Evolutionary conservation across 2,329 filamentous ascomycete genomes (phyloP).

Genomic region (Sporothrix brasiliensis): DNA sequence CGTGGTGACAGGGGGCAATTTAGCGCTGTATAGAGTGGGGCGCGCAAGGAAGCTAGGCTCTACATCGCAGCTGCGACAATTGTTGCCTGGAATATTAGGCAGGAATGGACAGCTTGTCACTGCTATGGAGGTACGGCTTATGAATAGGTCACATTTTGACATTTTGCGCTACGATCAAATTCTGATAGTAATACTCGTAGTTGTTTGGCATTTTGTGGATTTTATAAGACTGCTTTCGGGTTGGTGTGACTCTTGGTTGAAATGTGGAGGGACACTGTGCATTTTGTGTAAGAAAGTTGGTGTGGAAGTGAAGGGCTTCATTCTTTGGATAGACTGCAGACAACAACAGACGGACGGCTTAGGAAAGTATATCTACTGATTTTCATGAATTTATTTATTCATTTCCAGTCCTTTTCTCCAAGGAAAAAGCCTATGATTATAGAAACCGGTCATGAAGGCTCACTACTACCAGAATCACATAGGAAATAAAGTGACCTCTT

Average conservation of each 20-base stretch:
- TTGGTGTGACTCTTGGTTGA: neutral
- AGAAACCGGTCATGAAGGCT: no score
- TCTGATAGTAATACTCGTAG: neutral
- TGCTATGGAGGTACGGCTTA: no score
- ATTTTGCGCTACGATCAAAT: neutral
- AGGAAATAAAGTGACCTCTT: no score
- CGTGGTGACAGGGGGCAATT: slow-evolving; percentile 8
- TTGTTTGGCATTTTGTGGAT: neutral
- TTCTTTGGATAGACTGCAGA: no score
- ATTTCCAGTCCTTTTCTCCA: no score
- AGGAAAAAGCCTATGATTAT: no score
- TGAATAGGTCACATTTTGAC: neutral
- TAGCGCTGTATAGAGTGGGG: slow-evolving; percentile 20
- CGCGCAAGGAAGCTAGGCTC: neutral
- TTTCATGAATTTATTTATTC: no score
- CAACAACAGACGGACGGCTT: no score
- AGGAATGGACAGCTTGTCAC: neutral
- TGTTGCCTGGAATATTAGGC: neutral
- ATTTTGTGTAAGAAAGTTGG: neutral
- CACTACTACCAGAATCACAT: no score
- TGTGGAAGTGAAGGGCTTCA: neutral
- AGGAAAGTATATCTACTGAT: no score
- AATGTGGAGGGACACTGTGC: neutral
- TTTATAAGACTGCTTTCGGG: neutral
- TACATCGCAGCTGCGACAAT: neutral